Evolutionary conservation across 2,329 filamentous ascomycete genomes (phyloP).

Genomic region (Cladosporium cucumerinum): DNA sequence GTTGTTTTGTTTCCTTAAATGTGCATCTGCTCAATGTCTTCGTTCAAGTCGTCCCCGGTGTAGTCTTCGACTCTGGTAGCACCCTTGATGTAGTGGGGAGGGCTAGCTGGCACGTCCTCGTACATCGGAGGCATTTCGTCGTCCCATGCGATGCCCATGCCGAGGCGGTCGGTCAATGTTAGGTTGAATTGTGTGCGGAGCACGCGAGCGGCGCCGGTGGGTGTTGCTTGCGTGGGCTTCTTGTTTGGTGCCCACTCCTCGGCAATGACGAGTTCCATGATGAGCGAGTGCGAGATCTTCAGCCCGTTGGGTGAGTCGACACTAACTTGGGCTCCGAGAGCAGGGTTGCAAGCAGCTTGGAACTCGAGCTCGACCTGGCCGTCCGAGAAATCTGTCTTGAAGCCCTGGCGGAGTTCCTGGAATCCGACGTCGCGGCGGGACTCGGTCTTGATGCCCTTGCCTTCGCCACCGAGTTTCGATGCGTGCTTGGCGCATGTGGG

Average conservation of each 20-base stretch:
- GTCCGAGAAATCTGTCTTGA: slow-evolving; percentile 75
- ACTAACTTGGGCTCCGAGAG: slow-evolving; percentile 70
- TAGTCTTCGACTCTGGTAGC: slow-evolving; percentile 44
- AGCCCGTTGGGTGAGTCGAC: slow-evolving; percentile 71
- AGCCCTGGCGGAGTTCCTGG: slow-evolving; percentile 78
- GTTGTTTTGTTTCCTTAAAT: background rate
- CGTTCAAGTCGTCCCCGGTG: slow-evolving; percentile 44
- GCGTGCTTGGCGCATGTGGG: slow-evolving; percentile 76
- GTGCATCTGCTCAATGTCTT: slow-evolving; percentile 36
- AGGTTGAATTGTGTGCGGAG: slow-evolving; percentile 88
- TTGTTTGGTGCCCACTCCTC: slow-evolving; percentile 76
- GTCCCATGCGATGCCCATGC: slow-evolving; percentile 92
- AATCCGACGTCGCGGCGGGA: slow-evolving; percentile 75
- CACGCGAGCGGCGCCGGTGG: slow-evolving; percentile 86
- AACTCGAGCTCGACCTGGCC: slow-evolving; percentile 79
- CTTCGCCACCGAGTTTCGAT: slow-evolving; percentile 59
- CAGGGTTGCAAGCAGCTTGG: slow-evolving; percentile 58
- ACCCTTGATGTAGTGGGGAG: slow-evolving; percentile 54
- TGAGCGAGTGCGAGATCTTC: slow-evolving; percentile 76
- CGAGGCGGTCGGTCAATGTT: slow-evolving; percentile 75
- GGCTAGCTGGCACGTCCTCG: slow-evolving; percentile 84
- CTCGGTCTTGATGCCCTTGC: slow-evolving; percentile 70
- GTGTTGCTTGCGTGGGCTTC: slow-evolving; percentile 70
- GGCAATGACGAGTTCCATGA: slow-evolving; percentile 90
- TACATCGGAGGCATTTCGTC: slow-evolving; percentile 94